These are phyloP conservation scores for Sequoia sempervirens DNA, from an alignment of 75 land plant species.

Conservation along the genomic window DNA sequence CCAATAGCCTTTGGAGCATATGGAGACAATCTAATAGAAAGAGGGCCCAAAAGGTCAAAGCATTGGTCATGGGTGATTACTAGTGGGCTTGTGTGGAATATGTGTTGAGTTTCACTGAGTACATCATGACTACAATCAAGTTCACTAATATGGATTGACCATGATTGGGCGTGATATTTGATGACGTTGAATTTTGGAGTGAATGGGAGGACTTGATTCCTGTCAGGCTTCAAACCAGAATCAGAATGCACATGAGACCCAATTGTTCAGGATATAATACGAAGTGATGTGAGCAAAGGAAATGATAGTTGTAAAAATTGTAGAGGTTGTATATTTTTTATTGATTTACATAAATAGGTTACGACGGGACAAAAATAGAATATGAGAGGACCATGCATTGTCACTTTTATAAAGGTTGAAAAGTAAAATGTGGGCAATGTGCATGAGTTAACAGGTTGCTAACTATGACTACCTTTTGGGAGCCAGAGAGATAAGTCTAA, in stretches of 20 bases:
- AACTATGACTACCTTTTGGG: background rate
- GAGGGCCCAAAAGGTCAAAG: too few relatives aligned
- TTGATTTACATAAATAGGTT: too few relatives aligned
- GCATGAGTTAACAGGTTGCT: background rate
- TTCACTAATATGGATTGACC: too few relatives aligned
- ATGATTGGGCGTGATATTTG: too few relatives aligned
- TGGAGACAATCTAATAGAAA: too few relatives aligned
- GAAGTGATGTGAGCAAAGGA: background rate
- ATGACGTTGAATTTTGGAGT: background rate
- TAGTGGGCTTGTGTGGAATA: too few relatives aligned
- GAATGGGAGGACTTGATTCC: background rate
- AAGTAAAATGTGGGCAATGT: background rate
- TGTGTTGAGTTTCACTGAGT: too few relatives aligned
- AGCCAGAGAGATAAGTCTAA: background rate
- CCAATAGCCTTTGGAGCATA: too few relatives aligned
- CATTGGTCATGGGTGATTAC: too few relatives aligned
- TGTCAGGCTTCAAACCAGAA: background rate
- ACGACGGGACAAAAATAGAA: background rate
- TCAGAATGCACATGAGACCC: background rate
- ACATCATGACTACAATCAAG: too few relatives aligned
- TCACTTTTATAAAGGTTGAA: background rate
- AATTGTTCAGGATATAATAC: background rate
- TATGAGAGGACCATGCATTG: background rate
- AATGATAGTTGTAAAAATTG: background rate
- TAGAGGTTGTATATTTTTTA: background rate